Evolutionary conservation across 805 yeast species (phyloP).

Genomic region (Teunomyces gatunensis): DNA sequence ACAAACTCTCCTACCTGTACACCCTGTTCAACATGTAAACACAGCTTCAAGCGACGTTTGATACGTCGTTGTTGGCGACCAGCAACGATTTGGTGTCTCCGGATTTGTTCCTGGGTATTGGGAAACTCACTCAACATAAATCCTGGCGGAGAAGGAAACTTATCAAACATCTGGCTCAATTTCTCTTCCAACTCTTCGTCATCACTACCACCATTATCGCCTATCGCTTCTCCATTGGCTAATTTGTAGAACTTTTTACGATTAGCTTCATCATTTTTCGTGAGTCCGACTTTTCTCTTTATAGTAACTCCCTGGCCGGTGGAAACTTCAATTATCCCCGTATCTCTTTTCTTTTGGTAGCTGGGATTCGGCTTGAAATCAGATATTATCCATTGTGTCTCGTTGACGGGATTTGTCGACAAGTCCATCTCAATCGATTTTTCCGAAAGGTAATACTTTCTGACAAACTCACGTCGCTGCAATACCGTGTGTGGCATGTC

Average conservation of each 20-base stretch:
- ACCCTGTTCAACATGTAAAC: constrained; percentile 16
- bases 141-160: constrained; percentile 40
- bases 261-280: constrained; percentile 14
- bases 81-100: constrained; percentile 17
- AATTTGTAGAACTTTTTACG: constrained; percentile 12
- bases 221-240: constrained; percentile 1
- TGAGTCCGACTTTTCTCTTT: constrained; percentile 14
- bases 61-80: constrained; percentile 26
- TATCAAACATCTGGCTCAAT: constrained; percentile 33
- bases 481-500: constrained; percentile 25
- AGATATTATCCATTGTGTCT: constrained; percentile 31
- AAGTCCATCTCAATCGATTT: constrained; percentile 24
- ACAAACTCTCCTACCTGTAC: constrained; percentile 29
- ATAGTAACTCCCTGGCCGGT: constrained; percentile 6
- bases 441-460: constrained; percentile 21
- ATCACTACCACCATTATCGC: constrained; percentile 1
- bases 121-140: constrained; percentile 40
- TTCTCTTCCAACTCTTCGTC: constrained; percentile 15
- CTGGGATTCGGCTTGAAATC: constrained; percentile 35
- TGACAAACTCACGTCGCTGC: constrained; percentile 30
- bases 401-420: constrained; percentile 33
- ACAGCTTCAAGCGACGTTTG: constrained; percentile 24
- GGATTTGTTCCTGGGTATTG: constrained; percentile 27
- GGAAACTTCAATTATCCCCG: constrained; percentile 4
- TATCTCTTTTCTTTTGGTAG: constrained; percentile 12